Conservation (phyloP, 2,329 filamentous ascomycete genomes). For the Aspergillus neotritici region DNA sequence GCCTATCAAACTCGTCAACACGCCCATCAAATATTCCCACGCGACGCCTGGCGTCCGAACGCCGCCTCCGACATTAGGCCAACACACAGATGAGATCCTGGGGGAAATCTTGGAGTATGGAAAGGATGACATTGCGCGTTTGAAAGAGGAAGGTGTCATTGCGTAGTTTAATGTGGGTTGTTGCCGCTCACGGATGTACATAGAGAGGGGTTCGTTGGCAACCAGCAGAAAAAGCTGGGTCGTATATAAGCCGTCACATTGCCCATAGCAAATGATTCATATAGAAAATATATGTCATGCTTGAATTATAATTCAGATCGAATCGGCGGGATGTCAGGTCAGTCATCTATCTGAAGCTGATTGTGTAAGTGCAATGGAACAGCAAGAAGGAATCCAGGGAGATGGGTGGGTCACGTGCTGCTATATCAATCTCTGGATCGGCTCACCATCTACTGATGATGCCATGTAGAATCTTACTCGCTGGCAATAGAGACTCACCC, state of each 20-base stretch:
- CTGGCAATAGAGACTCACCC: background rate
- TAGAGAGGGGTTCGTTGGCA: too few species aligned
- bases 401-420: slow-evolving; percentile 22
- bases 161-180: too few species aligned
- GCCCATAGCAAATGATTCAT: too few species aligned
- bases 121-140: slow-evolving; percentile 52
- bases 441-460: slow-evolving; percentile 2
- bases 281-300: too few species aligned
- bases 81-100: slow-evolving; percentile 79
- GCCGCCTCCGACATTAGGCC: slow-evolving; percentile 76
- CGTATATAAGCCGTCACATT: too few species aligned
- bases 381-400: slow-evolving; percentile 3
- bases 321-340: too few species aligned
- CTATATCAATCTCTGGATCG: slow-evolving; percentile 26
- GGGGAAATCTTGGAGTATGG: slow-evolving; percentile 57
- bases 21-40: slow-evolving; percentile 88
- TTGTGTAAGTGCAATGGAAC: too few species aligned
- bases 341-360: too few species aligned
- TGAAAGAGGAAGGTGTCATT: slow-evolving; percentile 65
- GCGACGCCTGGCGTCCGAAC: slow-evolving; percentile 69
- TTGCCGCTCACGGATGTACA: too few species aligned
- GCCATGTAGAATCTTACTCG: background rate
- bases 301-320: too few species aligned
- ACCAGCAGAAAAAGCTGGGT: too few species aligned
- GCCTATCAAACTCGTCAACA: slow-evolving; percentile 82